Conservation (phyloP, 139 green algal genomes). For the Trebouxia sp. region DNA sequence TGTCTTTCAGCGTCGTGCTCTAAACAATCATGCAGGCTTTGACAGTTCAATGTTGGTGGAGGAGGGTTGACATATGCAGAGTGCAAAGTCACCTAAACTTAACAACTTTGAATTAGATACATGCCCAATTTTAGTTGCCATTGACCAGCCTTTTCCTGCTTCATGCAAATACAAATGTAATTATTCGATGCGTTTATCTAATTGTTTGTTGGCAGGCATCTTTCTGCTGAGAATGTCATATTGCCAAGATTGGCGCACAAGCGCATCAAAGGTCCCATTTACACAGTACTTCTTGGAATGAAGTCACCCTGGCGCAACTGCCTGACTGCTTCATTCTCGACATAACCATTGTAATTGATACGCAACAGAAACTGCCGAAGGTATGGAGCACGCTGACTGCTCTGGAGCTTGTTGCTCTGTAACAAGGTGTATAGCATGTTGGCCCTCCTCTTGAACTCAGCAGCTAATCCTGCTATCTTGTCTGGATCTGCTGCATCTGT, state of each 20-base stretch:
- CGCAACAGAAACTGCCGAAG: constrained; percentile 80
- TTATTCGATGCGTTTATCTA: too few relatives aligned
- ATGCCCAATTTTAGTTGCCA: not conserved
- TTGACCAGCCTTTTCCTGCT: not conserved
- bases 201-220: too few relatives aligned
- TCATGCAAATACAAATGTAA: too few relatives aligned
- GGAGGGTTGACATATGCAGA: constrained; percentile 21
- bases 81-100: constrained; percentile 25
- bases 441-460: constrained; percentile 1
- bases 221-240: not conserved
- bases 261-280: not conserved
- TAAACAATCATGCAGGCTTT: not conserved
- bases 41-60: constrained; percentile 4
- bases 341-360: constrained; percentile 81
- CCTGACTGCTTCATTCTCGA: constrained; percentile 30
- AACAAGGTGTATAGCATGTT: constrained; percentile 57
- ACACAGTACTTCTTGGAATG: not conserved
- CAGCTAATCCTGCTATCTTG: constrained; percentile 15
- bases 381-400: constrained; percentile 57
- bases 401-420: constrained; percentile 52
- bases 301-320: not conserved
- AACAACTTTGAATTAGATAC: constrained; percentile 18
- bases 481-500: constrained; percentile 25
- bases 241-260: not conserved
- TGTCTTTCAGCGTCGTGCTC: not conserved